phyloP scores from a whole-genome alignment of 768 basidiomycete genomes.

The Mycena polygramma region DNA sequence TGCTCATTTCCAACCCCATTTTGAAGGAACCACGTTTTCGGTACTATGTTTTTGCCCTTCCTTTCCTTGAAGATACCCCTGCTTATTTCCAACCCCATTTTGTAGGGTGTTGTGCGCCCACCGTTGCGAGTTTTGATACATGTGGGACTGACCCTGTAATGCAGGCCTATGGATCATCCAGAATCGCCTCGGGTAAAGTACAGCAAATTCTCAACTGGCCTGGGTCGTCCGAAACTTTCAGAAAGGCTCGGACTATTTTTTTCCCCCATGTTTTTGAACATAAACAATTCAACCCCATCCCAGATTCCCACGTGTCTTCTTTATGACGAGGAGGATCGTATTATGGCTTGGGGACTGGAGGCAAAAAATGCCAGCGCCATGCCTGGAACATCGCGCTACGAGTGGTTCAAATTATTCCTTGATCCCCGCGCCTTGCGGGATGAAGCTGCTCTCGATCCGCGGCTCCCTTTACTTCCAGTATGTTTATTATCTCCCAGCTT shows the following conservation, averaged over 20 bases:
- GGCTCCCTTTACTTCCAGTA: constrained; percentile 84
- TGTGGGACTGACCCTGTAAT: constrained; percentile 11
- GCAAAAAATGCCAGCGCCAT: constrained; percentile 45
- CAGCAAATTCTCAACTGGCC: constrained; percentile 93
- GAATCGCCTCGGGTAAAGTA: constrained; percentile 81
- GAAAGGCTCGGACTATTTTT: constrained; percentile 64
- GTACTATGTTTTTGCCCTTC: constrained; percentile 12
- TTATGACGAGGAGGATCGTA: constrained; percentile 77
- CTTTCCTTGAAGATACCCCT: neutral
- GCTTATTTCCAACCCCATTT: neutral
- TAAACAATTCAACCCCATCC: constrained; percentile 18
- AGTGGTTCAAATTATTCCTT: constrained; percentile 87
- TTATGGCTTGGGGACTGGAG: constrained; percentile 34
- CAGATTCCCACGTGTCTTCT: constrained; percentile 86
- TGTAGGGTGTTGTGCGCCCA: constrained; percentile 76
- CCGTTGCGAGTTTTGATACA: neutral
- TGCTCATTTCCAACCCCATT: neutral
- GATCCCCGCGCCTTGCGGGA: constrained; percentile 87
- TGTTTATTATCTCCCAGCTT: constrained; percentile 44
- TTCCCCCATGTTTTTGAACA: constrained; percentile 12
- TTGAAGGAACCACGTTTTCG: no score
- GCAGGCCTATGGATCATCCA: constrained; percentile 89
- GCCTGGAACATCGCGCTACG: constrained; percentile 30
- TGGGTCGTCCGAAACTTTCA: constrained; percentile 86
- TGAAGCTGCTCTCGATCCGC: constrained; percentile 76